Base-by-base conservation (phyloP, 306 rosid species). In the Quercus parvula region DNA sequence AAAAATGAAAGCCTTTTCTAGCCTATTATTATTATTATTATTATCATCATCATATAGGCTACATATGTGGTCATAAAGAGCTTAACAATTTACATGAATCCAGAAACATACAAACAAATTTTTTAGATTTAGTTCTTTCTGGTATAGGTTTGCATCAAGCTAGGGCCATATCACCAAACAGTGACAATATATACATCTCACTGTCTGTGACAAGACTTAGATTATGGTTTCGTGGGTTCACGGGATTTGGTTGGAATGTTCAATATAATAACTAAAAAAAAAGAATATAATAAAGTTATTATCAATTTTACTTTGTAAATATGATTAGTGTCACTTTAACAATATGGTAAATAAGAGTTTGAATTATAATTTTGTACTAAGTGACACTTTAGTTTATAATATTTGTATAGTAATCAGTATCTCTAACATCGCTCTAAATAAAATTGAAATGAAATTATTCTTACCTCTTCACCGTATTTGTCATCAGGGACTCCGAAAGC, bases 391-490 rank as follows among this genome's bases (percentile, higher is more conserved):
- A 41, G 5, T 49, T 49, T 49, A 49, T 49, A 49, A 49, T 11
- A 13, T 49, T 12, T 49, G 17, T 49, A 13, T 49, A 11, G 17
- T 13, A 49, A 12, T 49, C 0, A 49, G 17, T 12, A 49, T 49
- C 15, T 49, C 5, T 49, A 49, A 13, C 54, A 49, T 49, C 1
- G 0, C 4, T 20, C 13, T 22, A 57, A n/a, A 57, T 17, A 57
- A 57, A 57, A 57, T 17, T 0, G 0, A 57, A 57, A 57, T 0
- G 11, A 41, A 57, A 14, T 59, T 18, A 12, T 18, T 59, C 30
- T 12, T 46, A 91, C 97, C 97, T 94, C 99, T 79, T 94, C 99
- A 1, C 99, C 99, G 46, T 94, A 94, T 75, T 94, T 94, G 7
- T 85, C 90, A 77, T 94, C 92, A 2, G 99, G 90, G 9, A 92